These are phyloP conservation scores for Xenoacremonium recifei DNA, from an alignment of 2,329 filamentous ascomycete species.

Conservation along the genomic window DNA sequence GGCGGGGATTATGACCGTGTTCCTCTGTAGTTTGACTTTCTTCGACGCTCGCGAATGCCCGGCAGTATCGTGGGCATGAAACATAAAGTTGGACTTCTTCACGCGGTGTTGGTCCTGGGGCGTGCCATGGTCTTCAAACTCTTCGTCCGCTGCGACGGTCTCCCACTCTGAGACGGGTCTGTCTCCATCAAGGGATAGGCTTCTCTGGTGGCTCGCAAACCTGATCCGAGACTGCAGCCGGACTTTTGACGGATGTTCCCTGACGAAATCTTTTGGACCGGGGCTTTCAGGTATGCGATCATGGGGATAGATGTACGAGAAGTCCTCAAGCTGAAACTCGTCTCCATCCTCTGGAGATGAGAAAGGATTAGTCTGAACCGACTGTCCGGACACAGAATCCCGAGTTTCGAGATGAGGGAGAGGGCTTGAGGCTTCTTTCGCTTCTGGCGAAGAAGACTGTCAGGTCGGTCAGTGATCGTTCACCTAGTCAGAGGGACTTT, in stretches of 20 bases:
- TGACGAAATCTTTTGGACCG: conserved; percentile 13
- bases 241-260: conserved; percentile 12
- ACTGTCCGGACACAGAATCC: too few relatives aligned
- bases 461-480: too few relatives aligned
- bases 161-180: conserved; percentile 29
- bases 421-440: too few relatives aligned
- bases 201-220: neutral
- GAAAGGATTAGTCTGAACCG: conserved; percentile 7
- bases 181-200: conserved; percentile 13
- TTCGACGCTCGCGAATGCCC: conserved; percentile 3
- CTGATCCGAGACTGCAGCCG: neutral
- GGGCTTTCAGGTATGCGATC: conserved; percentile 4
- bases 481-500: neutral
- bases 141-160: conserved; percentile 27
- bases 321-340: conserved; percentile 14
- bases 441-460: too few relatives aligned
- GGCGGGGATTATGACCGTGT: neutral
- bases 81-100: conserved; percentile 14
- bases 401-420: too few relatives aligned
- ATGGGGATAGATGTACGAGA: conserved; percentile 9
- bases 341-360: conserved; percentile 2
- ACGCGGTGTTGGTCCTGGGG: conserved; percentile 8
- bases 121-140: conserved; percentile 11
- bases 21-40: conserved; percentile 5
- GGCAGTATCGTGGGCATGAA: conserved; percentile 8